Evolutionary conservation across 371 early-diverging fungal genomes (phyloP), one percentile per base, ranked within the genome.

Genomic region (Mucor irregularis): DNA sequence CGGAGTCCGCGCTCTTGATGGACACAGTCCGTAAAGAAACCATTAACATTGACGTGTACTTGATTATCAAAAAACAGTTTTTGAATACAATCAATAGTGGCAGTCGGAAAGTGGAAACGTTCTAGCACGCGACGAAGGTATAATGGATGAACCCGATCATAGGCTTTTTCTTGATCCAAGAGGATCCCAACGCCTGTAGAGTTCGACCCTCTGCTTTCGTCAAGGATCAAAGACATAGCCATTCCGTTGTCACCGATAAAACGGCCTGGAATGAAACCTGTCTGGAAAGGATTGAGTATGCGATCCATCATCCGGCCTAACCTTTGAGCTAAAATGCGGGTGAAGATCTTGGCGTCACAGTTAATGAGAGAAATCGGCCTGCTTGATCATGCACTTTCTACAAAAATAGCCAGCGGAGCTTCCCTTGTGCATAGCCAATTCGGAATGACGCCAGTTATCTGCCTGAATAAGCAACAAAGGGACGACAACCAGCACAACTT

Each of bases 281-380:
- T 46, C 31, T 55, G 56, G 22, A 34, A 52, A 1, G 38, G 43
- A 5, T 29, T 49, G 0, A 63, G 40, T 4, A 67, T 13, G 0
- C 8, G 11, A 13, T 25, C 5, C 0, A 49, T 10, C 1, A 24
- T 5, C 0, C 21, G 8, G 1, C 52, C 21, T 9, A 69, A 21
- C 1, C 56, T 33, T 28, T 38, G 25, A 4, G 56, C 52, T 8
- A 72, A 42, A 8, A 68, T 11, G 2, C 62, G 53, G 0, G 66
- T 65, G 35, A 68, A 68, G 0, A 68, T 9, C 16, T 68, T 68
- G 19, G 59, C 61, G 19, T 72, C 68, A 8, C 46, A 42, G 42
- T 58, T 58, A 19, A 58, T 58, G 1, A 64, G 48, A 1, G 58
- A 56, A 0, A 73, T 63, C 10, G 69, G 73, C 1, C 69, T n/a